Percentiles rank a stretch among this genome's conserved stretches.
These are phyloP conservation scores for Nicotiana rustica DNA, from an alignment of 305 asterid genomes.

Conservation along the genomic window DNA sequence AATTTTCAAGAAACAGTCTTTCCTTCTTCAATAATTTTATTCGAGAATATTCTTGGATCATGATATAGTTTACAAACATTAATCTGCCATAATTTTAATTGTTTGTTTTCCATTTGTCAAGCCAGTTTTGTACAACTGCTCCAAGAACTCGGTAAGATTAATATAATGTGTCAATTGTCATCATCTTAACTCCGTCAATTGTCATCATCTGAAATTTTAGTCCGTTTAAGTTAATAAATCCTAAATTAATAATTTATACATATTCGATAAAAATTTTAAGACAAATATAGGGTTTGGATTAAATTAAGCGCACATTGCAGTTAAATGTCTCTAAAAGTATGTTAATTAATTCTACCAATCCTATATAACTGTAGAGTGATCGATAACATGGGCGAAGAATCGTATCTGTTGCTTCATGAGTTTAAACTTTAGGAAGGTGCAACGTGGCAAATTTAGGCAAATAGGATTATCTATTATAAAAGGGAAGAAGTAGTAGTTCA, in stretches of 20 bases:
- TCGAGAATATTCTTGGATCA: constrained; percentile 30
- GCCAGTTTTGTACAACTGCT: constrained; percentile 18
- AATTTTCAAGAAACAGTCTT: neutral
- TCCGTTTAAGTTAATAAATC: too few species aligned
- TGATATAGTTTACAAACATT: neutral
- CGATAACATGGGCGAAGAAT: neutral
- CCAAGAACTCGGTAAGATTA: neutral
- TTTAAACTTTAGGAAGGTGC: neutral
- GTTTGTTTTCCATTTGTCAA: neutral
- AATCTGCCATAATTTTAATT: neutral
- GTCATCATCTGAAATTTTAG: too few species aligned
- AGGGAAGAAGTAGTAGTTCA: neutral
- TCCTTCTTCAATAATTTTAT: neutral
- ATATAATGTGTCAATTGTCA: too few species aligned
- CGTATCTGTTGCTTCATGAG: neutral
- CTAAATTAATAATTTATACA: too few species aligned
- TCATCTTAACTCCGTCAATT: too few species aligned
- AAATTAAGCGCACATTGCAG: too few species aligned
- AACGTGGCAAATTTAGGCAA: constrained; percentile 9
- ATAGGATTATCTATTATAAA: neutral
- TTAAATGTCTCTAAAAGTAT: too few species aligned
- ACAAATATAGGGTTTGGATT: too few species aligned
- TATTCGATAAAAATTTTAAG: too few species aligned
- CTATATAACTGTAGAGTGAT: too few species aligned
- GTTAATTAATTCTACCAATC: too few species aligned